Evolutionary conservation across 345 rosid genomes (phyloP).

Genomic region (Physaria fendleri): DNA sequence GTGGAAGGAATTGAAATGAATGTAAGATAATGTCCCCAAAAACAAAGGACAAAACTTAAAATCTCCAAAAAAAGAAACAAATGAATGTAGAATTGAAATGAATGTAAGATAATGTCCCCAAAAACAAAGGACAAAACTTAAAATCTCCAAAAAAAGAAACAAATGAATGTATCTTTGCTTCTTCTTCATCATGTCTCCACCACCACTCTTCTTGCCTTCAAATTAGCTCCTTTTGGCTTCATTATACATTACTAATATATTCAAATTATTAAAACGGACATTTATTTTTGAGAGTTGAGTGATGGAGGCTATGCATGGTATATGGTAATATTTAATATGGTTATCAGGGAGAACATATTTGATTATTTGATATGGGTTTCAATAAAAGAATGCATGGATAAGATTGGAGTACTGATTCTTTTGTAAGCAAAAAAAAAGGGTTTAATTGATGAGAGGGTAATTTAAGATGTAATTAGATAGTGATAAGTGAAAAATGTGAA

Average conservation of each 20-base stretch:
- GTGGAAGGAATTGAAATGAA: conserved; percentile 4
- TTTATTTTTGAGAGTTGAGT: neutral
- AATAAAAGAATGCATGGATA: neutral
- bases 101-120: conserved; percentile 30
- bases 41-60: conserved; percentile 15
- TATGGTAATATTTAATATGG: neutral
- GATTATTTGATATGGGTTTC: too few species aligned
- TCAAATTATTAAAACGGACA: neutral
- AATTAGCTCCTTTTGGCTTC: conserved; percentile 10
- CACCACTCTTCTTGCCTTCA: conserved; percentile 28
- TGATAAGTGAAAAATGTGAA: conserved; percentile 19
- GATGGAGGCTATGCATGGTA: too few species aligned
- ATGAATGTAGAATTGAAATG: conserved; percentile 6
- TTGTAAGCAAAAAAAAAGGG: neutral
- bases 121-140: conserved; percentile 16
- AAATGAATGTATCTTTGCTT: conserved; percentile 15
- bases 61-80: conserved; percentile 12
- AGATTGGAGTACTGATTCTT: neutral
- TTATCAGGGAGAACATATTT: neutral
- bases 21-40: conserved; percentile 31
- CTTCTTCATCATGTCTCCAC: conserved; percentile 14
- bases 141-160: conserved; percentile 9
- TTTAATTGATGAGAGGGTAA: neutral
- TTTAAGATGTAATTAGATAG: neutral
- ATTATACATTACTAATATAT: neutral